phyloP scores from a whole-genome alignment of 768 basidiomycete species.

The Mycena kentingensis region DNA sequence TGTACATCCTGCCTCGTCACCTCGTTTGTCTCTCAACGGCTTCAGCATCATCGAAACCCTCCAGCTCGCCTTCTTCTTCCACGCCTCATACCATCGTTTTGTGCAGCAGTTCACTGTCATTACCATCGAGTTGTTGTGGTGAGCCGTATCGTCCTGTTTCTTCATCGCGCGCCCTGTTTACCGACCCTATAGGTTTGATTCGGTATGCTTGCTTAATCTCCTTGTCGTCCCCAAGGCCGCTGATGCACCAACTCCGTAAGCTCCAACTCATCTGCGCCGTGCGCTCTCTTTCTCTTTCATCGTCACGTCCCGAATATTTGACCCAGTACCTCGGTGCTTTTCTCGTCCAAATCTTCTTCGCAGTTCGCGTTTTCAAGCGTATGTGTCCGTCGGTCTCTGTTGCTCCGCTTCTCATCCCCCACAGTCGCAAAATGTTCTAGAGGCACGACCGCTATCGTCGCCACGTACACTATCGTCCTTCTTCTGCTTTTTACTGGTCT shows the following conservation, averaged over 20 bases:
- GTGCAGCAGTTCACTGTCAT: constrained; percentile 5
- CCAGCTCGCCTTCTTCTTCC: constrained; percentile 13
- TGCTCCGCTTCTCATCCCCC: no score
- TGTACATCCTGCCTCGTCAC: not conserved
- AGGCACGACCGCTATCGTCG: not conserved
- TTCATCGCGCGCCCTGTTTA: not conserved
- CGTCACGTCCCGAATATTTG: not conserved
- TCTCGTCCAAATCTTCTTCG: constrained; percentile 15
- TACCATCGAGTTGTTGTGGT: constrained; percentile 12
- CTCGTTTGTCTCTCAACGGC: not conserved
- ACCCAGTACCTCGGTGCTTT: constrained; percentile 16
- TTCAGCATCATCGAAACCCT: constrained; percentile 16
- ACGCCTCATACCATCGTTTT: constrained; percentile 14
- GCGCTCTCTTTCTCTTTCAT: no score
- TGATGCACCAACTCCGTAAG: no score
- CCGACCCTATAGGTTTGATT: not conserved
- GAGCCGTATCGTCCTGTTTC: not conserved
- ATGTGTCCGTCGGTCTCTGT: not conserved
- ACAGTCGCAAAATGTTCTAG: no score
- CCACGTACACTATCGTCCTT: not conserved
- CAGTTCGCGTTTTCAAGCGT: constrained; percentile 8
- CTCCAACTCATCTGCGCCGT: no score
- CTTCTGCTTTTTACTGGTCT: not conserved
- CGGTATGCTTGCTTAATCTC: no score
- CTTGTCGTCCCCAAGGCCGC: no score